Percentiles rank a stretch among this genome's conserved stretches.
Conservation (phyloP, 2,329 filamentous ascomycete genomes). For the Clonostachys sp. region DNA sequence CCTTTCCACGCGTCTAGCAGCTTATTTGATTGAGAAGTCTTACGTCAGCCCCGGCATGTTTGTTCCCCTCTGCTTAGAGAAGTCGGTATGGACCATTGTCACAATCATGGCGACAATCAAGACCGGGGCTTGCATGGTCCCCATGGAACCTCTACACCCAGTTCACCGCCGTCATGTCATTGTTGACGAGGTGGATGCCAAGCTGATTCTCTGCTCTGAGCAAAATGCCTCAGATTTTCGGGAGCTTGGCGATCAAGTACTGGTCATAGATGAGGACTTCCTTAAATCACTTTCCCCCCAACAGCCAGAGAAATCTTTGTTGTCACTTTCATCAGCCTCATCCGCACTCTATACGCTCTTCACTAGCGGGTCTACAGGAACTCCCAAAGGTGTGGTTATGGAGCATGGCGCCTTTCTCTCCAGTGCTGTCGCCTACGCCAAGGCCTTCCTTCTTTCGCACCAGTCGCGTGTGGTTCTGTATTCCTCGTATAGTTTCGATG, state of each 20-base stretch:
- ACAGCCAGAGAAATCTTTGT: neutral
- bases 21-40: constrained; percentile 25
- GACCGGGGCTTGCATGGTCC: constrained; percentile 21
- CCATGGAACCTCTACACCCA: constrained; percentile 15
- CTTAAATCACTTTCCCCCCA: neutral
- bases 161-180: constrained; percentile 2
- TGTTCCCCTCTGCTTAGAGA: constrained; percentile 18
- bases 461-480: constrained; percentile 7
- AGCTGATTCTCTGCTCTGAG: constrained; percentile 2
- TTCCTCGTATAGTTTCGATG: constrained; percentile 8
- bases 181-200: constrained; percentile 1
- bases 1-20: constrained; percentile 33
- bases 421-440: neutral
- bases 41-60: neutral
- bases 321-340: neutral
- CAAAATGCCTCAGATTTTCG: neutral
- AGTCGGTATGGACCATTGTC: constrained; percentile 16
- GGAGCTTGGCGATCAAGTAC: neutral
- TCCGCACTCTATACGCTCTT: constrained; percentile 33
- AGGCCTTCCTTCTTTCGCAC: constrained; percentile 35
- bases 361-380: constrained; percentile 46
- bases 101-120: constrained; percentile 21
- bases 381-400: constrained; percentile 28
- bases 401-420: neutral
- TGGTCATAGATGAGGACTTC: constrained; percentile 10